phyloP scores from a whole-genome alignment of 2,329 filamentous ascomycete species.

The Fusarium gaditjirri region DNA sequence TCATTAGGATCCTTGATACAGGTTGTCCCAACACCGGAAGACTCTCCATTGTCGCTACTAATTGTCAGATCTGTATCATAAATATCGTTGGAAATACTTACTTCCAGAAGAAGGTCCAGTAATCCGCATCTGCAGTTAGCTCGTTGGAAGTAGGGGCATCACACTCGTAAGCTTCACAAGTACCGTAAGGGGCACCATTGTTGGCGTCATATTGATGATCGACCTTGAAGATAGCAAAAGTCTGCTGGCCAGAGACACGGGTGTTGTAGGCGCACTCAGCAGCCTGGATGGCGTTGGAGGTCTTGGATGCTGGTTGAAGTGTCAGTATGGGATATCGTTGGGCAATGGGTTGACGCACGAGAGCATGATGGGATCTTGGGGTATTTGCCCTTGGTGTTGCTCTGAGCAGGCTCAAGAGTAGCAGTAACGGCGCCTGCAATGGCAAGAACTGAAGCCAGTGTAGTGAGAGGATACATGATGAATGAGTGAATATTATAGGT shows the following conservation, averaged over 20 bases:
- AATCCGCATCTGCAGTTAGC: constrained; percentile 31
- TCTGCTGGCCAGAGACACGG: constrained; percentile 40
- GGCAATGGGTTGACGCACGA: not conserved
- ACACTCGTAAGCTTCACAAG: constrained; percentile 38
- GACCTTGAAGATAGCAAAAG: constrained; percentile 40
- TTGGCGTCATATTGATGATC: constrained; percentile 42
- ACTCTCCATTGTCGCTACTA: constrained; percentile 31
- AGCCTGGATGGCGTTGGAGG: constrained; percentile 40
- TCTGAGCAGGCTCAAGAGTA: constrained; percentile 39
- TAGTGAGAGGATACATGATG: constrained; percentile 38
- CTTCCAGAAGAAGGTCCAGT: constrained; percentile 45
- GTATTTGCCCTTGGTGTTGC: constrained; percentile 42
- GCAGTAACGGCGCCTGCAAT: constrained; percentile 34
- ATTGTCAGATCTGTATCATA: not conserved
- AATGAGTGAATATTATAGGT: not conserved
- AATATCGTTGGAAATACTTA: not conserved
- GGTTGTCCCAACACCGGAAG: constrained; percentile 37
- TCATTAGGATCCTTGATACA: constrained; percentile 42
- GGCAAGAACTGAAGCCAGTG: constrained; percentile 35
- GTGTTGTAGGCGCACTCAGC: constrained; percentile 44
- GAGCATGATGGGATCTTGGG: constrained; percentile 34
- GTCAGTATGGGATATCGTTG: not conserved
- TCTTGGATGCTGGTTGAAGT: constrained; percentile 27
- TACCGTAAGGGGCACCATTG: constrained; percentile 41
- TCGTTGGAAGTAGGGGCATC: constrained; percentile 24